Percentiles rank a stretch among this genome's conserved stretches.
These are phyloP conservation scores for Neofusicoccum cordaticola DNA, from an alignment of 2,329 filamentous ascomycete species.

Conservation along the genomic window DNA sequence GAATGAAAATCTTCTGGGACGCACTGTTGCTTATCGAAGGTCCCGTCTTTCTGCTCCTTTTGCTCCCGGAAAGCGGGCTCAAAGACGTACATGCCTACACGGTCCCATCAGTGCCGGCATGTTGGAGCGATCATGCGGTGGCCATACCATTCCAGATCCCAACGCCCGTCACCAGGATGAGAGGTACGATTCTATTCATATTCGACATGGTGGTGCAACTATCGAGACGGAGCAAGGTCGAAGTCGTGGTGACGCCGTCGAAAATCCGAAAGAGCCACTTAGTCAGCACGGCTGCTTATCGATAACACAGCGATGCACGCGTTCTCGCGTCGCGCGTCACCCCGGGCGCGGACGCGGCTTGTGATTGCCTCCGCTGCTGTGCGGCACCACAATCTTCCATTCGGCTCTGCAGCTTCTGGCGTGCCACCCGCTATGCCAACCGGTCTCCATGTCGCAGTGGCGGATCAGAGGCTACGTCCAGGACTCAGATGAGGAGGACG, in stretches of 20 bases:
- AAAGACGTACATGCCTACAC: constrained; percentile 26
- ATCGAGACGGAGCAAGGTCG: background rate
- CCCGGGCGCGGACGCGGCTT: constrained; percentile 18
- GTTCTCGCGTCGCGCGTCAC: constrained; percentile 19
- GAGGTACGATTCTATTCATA: constrained; percentile 25
- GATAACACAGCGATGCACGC: background rate
- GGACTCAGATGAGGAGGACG: constrained; percentile 52
- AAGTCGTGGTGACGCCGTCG: constrained; percentile 5
- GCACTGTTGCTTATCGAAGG: constrained; percentile 5
- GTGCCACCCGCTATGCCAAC: constrained; percentile 32
- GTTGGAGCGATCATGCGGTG: background rate
- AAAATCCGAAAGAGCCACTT: background rate
- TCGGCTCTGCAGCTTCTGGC: background rate
- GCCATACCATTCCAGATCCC: constrained; percentile 27
- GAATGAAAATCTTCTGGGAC: background rate
- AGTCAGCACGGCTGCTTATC: constrained; percentile 7
- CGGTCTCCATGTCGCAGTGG: constrained; percentile 48
- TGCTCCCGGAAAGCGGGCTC: constrained; percentile 35
- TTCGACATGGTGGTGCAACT: constrained; percentile 11
- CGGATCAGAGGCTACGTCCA: constrained; percentile 48
- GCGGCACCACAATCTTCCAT: background rate
- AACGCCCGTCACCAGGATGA: constrained; percentile 30
- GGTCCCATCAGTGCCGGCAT: background rate
- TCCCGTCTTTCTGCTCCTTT: constrained; percentile 23
- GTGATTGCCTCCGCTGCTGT: background rate